A percentile compares a stretch with the other conserved stretches of the same genome.
phyloP scores from a whole-genome alignment of 805 yeast species.

The Lachancea kluyveri region DNA sequence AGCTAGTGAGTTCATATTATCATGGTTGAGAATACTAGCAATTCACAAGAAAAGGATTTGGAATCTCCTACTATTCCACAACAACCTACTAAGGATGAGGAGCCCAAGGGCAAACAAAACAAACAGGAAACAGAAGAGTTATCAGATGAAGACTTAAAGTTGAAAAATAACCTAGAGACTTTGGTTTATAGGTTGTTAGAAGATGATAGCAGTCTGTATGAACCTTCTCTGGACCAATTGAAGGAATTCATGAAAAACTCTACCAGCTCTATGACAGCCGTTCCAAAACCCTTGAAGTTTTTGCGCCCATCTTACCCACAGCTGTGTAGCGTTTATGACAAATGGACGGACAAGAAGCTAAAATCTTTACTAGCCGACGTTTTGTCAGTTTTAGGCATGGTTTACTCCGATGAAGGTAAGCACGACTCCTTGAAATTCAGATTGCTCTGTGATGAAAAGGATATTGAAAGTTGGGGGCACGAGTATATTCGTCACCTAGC shows the following conservation, averaged over 20 bases:
- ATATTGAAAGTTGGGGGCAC: slow-evolving; percentile 91
- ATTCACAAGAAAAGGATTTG: slow-evolving; percentile 11
- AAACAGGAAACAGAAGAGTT: slow-evolving; percentile 66
- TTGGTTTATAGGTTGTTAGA: slow-evolving; percentile 75
- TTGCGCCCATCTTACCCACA: slow-evolving; percentile 77
- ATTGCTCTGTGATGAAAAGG: slow-evolving; percentile 49
- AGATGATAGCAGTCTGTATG: slow-evolving; percentile 41
- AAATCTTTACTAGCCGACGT: slow-evolving; percentile 73
- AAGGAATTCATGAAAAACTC: slow-evolving; percentile 81
- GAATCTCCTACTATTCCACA: slow-evolving; percentile 7
- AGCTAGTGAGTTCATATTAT: no score
- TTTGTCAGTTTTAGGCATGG: slow-evolving; percentile 90
- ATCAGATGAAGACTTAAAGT: slow-evolving; percentile 86
- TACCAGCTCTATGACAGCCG: slow-evolving; percentile 98
- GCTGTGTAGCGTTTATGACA: slow-evolving; percentile 58
- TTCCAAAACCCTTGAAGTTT: slow-evolving; percentile 96
- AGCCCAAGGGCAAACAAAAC: slow-evolving; percentile 17
- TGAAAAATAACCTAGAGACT: slow-evolving; percentile 80
- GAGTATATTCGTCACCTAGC: slow-evolving; percentile 96
- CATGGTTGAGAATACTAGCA: slow-evolving; percentile 17
- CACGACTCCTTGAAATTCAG: slow-evolving; percentile 79
- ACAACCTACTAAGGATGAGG: slow-evolving; percentile 11
- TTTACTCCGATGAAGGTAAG: slow-evolving; percentile 76
- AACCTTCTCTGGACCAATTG: slow-evolving; percentile 58
- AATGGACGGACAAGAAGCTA: slow-evolving; percentile 50